Conservation (phyloP, 345 rosid genomes). For the Eucalyptus marginata region DNA sequence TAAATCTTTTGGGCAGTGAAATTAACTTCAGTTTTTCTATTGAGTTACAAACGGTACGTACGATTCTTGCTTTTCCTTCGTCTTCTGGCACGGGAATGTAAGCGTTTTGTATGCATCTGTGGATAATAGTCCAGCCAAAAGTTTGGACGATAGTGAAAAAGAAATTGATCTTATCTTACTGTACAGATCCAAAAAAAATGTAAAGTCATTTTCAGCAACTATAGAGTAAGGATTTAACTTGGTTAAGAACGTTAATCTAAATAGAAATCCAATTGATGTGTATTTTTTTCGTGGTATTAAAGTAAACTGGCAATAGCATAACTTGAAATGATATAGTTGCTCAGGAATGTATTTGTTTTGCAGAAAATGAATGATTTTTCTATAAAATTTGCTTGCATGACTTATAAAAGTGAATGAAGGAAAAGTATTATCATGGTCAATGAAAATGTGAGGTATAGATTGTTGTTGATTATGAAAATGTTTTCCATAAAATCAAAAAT, state of each 20-base stretch:
- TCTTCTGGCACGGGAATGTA: not conserved
- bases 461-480: not conserved
- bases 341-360: not conserved
- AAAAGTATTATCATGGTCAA: not conserved
- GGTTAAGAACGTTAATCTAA: not conserved
- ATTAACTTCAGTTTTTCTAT: not conserved
- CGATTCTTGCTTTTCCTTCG: not conserved
- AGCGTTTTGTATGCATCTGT: not conserved
- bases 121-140: not conserved
- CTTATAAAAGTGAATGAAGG: not conserved
- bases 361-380: rapidly evolving
- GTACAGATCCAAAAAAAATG: not conserved
- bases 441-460: not conserved
- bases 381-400: not conserved
- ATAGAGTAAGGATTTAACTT: not conserved
- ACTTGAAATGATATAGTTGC: not conserved
- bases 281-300: not conserved
- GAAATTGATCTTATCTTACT: rapidly evolving
- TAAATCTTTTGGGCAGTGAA: not conserved
- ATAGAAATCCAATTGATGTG: not conserved
- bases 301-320: not conserved
- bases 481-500: not conserved
- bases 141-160: not conserved
- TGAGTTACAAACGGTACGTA: not conserved
- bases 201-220: not conserved